Base-by-base conservation (phyloP, 345 rosid species). In the Schrenkiella parvula region DNA sequence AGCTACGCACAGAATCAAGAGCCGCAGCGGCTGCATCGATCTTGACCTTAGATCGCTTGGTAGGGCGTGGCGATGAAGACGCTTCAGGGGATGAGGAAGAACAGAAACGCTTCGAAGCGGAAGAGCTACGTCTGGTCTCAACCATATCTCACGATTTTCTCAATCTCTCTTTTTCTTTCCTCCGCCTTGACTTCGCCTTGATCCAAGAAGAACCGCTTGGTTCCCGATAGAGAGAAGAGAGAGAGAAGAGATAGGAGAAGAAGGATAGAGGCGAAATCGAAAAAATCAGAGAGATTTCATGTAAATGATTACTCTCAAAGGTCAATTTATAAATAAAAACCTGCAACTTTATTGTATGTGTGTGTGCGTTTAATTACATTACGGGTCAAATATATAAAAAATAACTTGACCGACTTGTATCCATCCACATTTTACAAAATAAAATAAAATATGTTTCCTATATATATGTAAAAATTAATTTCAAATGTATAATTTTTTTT, bases 91-190 rank as follows among this genome's bases (percentile, higher is more conserved):
- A 76, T 63, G 79, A 70, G 37, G 91, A 75, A 37, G 91, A 80
- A 62, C 81, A 84, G n/a, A 87, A 66, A n/a, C 97, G 93, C 80
- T 92, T 95, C 57, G 89, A 79, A 56, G 97, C 84, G 44, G 95
- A 85, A 26, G 93, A 83, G 84, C 96, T 89, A 38, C 99, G 86
- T 58, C 99, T 83, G 32, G 99, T 95, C 77, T 92, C 98, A 42
- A 92, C 99, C 99, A 95, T 95, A 65, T 58, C 75, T 46, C 26
- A 47, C 48, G 72, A 60, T 48, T 41, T 17, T 23, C 76, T 72
- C 51, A 39, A 21, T 61, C 47, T 70, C 41, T 69, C 37, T 42
- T 9, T 52, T 29, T 19, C 43, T 35, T 42, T 34, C 21, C 46
- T 63, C 15, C 31, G 60, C 52, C 75, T 70, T 69, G 54, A 70